phyloP scores from a whole-genome alignment of 352 stramenopile genomes.

The Globisporangium spiculum region DNA sequence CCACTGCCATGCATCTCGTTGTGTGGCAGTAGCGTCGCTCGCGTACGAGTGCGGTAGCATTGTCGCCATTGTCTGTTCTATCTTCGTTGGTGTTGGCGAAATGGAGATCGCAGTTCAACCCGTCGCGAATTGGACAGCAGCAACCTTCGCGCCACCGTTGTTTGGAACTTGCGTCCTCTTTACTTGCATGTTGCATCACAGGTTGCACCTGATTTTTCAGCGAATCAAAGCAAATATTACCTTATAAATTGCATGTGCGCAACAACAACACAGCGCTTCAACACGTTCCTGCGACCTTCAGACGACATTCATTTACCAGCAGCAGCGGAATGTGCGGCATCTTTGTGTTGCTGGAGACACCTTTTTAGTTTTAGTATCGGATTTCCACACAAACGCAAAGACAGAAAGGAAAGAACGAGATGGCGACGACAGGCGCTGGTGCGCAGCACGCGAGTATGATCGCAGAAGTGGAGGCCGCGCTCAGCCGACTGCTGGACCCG shows the following conservation, averaged over 20 bases:
- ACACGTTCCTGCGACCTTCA: constrained; percentile 8
- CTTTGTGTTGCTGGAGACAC: neutral
- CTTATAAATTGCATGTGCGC: too few species aligned
- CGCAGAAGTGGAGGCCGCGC: constrained; percentile 56
- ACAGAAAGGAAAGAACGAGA: neutral
- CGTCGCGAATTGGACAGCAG: neutral
- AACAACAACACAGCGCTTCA: neutral
- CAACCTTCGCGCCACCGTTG: neutral
- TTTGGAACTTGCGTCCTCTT: neutral
- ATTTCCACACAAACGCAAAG: neutral
- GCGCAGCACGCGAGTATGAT: constrained; percentile 30
- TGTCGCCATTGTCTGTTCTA: neutral
- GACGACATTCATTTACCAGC: neutral
- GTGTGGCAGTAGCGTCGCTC: constrained; percentile 11
- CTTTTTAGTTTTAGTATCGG: constrained; percentile 2
- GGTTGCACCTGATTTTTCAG: neutral
- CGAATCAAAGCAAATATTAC: too few species aligned
- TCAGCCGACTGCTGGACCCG: constrained; percentile 57
- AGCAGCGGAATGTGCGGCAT: neutral
- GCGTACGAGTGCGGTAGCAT: constrained; percentile 34
- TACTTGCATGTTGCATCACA: neutral
- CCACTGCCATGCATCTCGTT: constrained; percentile 33
- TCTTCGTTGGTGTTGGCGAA: neutral
- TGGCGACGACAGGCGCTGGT: neutral
- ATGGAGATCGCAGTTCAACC: neutral